These are phyloP conservation scores for Nemania bipapillata DNA, from an alignment of 2,329 filamentous ascomycete genomes.

Conservation along the genomic window DNA sequence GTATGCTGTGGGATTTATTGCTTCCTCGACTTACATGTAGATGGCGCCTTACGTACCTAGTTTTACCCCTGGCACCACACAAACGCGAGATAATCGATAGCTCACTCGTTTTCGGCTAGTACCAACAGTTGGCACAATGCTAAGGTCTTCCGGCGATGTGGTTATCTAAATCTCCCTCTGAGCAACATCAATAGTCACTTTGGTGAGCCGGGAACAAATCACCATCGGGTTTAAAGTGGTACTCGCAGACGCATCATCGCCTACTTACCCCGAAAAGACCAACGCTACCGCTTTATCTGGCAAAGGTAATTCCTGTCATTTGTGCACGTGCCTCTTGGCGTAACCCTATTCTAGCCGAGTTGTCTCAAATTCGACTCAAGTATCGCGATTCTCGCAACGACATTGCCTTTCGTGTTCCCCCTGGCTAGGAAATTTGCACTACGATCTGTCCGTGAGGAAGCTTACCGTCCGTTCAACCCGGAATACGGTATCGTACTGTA, in stretches of 20 bases:
- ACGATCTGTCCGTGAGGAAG: not conserved
- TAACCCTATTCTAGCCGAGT: not conserved
- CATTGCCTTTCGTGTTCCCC: not conserved
- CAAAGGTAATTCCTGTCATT: slow-evolving; percentile 6
- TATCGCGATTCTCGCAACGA: slow-evolving; percentile 7
- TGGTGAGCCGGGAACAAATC: slow-evolving; percentile 23
- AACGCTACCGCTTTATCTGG: not conserved
- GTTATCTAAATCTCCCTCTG: slow-evolving; percentile 5
- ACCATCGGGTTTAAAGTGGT: slow-evolving; percentile 4
- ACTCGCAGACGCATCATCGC: not conserved
- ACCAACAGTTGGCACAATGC: slow-evolving; percentile 12
- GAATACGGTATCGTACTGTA: not conserved
- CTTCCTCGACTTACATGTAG: not conserved
- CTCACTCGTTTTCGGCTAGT: slow-evolving; percentile 19
- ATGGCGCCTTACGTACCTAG: not conserved
- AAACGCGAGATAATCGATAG: slow-evolving; percentile 13
- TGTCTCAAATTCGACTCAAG: slow-evolving; percentile 9
- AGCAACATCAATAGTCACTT: slow-evolving; percentile 8
- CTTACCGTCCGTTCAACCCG: not conserved
- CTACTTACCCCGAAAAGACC: not conserved
- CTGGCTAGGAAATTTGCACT: not conserved
- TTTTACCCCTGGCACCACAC: slow-evolving; percentile 10
- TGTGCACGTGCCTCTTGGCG: slow-evolving; percentile 9
- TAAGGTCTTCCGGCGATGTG: slow-evolving; percentile 11
- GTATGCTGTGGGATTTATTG: slow-evolving; percentile 4